Evolutionary conservation across 345 rosid genomes (phyloP), one percentile per base, ranked within the genome.

Genomic region (Viola odorata): DNA sequence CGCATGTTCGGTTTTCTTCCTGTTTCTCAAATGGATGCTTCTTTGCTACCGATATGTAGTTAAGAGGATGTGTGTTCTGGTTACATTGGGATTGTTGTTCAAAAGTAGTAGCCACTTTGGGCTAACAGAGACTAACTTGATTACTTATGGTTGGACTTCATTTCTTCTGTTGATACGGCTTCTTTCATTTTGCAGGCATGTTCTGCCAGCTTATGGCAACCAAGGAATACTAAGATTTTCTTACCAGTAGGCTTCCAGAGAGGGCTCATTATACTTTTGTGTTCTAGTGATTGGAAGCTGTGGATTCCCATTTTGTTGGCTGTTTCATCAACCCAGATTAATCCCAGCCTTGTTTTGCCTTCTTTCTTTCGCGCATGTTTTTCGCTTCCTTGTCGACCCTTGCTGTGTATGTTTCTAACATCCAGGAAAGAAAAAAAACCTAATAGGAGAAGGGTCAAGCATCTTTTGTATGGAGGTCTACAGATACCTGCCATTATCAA

Each of bases 11-110:
- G 9, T 13, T 64, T 59, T 62, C 37, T 70, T 40, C 32, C 32
- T 23, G 47, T 41, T 66, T 58, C 47, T 65, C 73, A 70, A 78
- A 60, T 66, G 36, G 57, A 51, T 64, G 32, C 48, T 37, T 56
- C 55, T 23, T 12, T 23, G 32, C 32, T 23, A 23, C 32, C 32
- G 32, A 23, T 23, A 23, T 23, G 32, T 23, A 23, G 32, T 23
- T 23, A 23, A 23, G 32, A 23, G 32, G 32, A 23, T 23, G 32
- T 23, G 32, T 23, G 32, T 23, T 23, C 32, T 23, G 32, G 32
- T 23, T 23, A 23, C 32, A 0, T 23, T 23, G 32, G 32, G 32
- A n/a, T n/a, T n/a, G n/a, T n/a, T n/a, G n/a, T n/a, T n/a, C n/a
- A n/a, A n/a, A n/a, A n/a, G n/a, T n/a, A n/a, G n/a, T n/a, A n/a